Percentiles rank a stretch among this genome's conserved stretches.
These are phyloP conservation scores for Grosmannia serpens DNA, from an alignment of 2,329 filamentous ascomycete genomes.

Conservation along the genomic window DNA sequence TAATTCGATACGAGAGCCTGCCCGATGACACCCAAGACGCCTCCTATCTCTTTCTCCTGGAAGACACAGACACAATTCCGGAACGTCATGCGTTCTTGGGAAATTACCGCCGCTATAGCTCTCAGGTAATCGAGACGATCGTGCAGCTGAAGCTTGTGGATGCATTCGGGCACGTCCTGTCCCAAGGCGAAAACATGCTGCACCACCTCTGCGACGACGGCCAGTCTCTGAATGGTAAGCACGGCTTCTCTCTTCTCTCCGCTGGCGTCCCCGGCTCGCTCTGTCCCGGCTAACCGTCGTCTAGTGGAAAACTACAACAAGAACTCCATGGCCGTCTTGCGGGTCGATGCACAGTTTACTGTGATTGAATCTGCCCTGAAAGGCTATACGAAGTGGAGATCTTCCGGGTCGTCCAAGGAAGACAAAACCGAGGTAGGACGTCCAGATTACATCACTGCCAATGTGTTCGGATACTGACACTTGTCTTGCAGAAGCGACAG, in stretches of 20 bases:
- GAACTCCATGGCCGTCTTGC: conserved; percentile 59
- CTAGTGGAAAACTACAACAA: conserved; percentile 51
- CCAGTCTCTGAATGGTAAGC: conserved; percentile 53
- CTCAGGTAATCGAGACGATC: conserved; percentile 75
- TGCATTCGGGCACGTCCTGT: conserved; percentile 78
- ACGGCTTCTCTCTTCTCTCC: conserved; percentile 1
- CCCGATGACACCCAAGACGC: conserved; percentile 72
- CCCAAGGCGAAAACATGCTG: conserved; percentile 61
- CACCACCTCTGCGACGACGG: conserved; percentile 63
- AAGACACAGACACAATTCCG: conserved; percentile 90
- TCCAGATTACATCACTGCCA: not conserved
- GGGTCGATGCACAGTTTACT: conserved; percentile 79
- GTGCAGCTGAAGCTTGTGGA: conserved; percentile 73
- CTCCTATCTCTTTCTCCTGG: conserved; percentile 70
- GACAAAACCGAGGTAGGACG: conserved; percentile 6
- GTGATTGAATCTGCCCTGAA: conserved; percentile 82
- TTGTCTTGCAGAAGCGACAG: conserved; percentile 34
- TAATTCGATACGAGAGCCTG: conserved; percentile 79
- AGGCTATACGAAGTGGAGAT: conserved; percentile 72
- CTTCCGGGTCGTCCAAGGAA: conserved; percentile 5
- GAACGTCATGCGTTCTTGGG: conserved; percentile 91
- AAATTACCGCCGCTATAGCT: conserved; percentile 88
- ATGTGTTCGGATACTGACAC: conserved; percentile 12
- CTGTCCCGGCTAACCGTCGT: not conserved
- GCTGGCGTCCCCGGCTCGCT: not conserved